A percentile compares a stretch with the other conserved stretches of the same genome.
phyloP scores from a whole-genome alignment of 371 early-diverging fungal genomes.

The Mortierella sp. region DNA sequence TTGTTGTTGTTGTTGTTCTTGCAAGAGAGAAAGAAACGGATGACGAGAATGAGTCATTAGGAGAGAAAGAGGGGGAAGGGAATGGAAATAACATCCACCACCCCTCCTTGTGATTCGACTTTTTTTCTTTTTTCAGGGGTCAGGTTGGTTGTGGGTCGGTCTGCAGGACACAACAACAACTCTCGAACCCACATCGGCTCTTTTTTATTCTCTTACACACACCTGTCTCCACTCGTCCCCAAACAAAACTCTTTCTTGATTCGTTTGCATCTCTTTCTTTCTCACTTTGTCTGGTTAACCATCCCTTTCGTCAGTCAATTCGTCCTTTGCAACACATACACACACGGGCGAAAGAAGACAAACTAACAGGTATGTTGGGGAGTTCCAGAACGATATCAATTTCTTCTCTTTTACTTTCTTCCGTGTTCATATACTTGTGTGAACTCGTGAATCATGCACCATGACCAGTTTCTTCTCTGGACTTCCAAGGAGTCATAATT shows the following conservation, averaged over 20 bases:
- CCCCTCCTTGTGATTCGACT: constrained; percentile 8
- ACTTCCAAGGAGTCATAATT: not conserved
- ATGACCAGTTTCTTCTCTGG: not conserved
- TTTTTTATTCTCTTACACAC: not conserved
- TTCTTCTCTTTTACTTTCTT: not conserved
- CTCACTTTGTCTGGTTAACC: not conserved
- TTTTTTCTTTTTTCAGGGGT: constrained; percentile 20
- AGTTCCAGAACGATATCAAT: constrained; percentile 4
- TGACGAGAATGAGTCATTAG: not conserved
- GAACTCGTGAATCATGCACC: constrained; percentile 1
- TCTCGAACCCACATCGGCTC: not conserved
- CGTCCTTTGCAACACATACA: not conserved
- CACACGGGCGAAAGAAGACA: not conserved
- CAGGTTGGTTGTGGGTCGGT: constrained; percentile 2
- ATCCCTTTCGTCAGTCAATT: not conserved
- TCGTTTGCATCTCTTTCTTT: not conserved
- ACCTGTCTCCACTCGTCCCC: not conserved
- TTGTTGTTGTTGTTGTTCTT: not conserved
- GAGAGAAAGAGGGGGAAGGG: not conserved
- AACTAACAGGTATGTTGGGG: not conserved
- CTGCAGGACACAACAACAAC: not conserved
- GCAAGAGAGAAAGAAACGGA: not conserved
- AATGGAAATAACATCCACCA: constrained; percentile 14
- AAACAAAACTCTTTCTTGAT: not conserved
- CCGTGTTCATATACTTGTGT: not conserved